Evolutionary conservation across 257 asterid species (phyloP).

Genomic region (Plectranthus barbatus): DNA sequence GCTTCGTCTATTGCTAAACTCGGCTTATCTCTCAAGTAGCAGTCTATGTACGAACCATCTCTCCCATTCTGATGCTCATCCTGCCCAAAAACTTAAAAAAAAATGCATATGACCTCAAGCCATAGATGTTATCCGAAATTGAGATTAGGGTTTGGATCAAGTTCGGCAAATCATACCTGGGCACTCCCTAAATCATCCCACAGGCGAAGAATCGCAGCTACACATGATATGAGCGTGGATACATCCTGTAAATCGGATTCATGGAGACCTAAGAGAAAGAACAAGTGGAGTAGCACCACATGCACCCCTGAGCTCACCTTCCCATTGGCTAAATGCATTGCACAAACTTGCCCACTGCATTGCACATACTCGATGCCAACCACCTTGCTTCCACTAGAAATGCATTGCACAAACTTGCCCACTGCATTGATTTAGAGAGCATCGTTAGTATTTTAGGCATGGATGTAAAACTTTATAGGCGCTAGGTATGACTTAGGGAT

Average conservation of each 20-base stretch:
- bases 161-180: background rate
- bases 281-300: constrained; percentile 15
- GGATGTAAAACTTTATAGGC: too few relatives aligned
- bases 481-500: too few relatives aligned
- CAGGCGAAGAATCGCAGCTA: constrained; percentile 32
- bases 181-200: constrained; percentile 37
- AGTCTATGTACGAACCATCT: constrained; percentile 29
- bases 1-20: background rate
- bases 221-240: constrained; percentile 12
- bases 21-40: constrained; percentile 19
- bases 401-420: constrained; percentile 48
- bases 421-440: constrained; percentile 19
- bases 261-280: constrained; percentile 22
- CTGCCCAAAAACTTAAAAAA: too few relatives aligned
- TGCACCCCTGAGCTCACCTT: constrained; percentile 31
- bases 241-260: constrained; percentile 2
- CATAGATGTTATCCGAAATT: too few relatives aligned
- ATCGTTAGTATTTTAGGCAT: too few relatives aligned
- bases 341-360: constrained; percentile 22
- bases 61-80: constrained; percentile 32
- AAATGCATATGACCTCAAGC: too few relatives aligned
- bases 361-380: constrained; percentile 18
- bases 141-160: too few relatives aligned
- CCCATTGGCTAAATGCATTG: constrained; percentile 23
- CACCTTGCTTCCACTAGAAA: constrained; percentile 42